Base-by-base conservation (phyloP, 108 stramenopile genomes). In the Pseudonitzschia pungens region DNA sequence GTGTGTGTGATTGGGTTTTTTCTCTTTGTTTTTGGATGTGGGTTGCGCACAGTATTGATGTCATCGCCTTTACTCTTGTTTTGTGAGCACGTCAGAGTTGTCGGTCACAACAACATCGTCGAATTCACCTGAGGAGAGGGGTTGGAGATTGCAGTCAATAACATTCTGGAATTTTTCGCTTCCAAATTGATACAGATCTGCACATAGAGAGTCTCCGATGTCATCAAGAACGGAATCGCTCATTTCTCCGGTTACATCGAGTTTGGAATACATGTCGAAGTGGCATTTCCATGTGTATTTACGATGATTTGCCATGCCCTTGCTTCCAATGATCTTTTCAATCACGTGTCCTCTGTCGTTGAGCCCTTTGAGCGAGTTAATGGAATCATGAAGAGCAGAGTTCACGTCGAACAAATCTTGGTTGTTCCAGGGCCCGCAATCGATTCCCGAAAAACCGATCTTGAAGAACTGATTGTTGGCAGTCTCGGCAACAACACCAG, bases 381-480 rank as follows among this genome's bases (percentile, higher is more conserved):
- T 55, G 4, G 54, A 55, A 20, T 55, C 24, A 20, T 55, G 54
- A 24, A 55, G 54, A 21, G 24, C 54, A 22, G 54, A 55, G 54
- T 55, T 55, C 54, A 55, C 26, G 24, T 55, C 54, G 54, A 55
- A 20, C 22, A 55, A 11, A 11, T 22, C 54, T 55, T 55, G 24
- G 54, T 55, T 55, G 54, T 55, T 26, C 54, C 54, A 55, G 24
- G 54, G 24, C 26, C 54, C 54, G 54, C 54, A 55, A 55, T 12
- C 54, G 26, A 55, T 26, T 9, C 54, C 54, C 22, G 54, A 55
- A 12, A 55, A 55, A 26, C 54, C 54, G 26, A 55, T 55, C 54
- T 24, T 55, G 54, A 55, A 26, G 24, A 24, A 11, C 9, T 24
- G 12, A 5, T 10, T 26, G 54, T 12, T 24, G 24, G 10, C 9